Conservation (phyloP, 192 early-diverging fungal species). For the Entomortierella parvispora region DNA sequence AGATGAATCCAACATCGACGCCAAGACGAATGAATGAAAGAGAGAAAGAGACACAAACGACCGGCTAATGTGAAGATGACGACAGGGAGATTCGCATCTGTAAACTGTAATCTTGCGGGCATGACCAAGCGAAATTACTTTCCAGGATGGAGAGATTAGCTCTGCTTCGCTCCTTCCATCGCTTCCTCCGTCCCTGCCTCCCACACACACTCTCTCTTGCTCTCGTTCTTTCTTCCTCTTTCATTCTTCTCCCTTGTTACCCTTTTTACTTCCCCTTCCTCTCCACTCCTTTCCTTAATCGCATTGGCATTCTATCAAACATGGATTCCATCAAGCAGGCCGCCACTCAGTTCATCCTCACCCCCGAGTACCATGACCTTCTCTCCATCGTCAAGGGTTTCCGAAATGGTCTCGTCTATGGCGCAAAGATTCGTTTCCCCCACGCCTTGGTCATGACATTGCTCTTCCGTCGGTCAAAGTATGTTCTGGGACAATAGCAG, state of each 20-base stretch:
- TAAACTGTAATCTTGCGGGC: no score
- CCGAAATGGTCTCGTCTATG: conserved; percentile 96
- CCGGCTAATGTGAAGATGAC: no score
- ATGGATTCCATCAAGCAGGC: conserved; percentile 55
- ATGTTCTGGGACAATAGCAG: conserved; percentile 18
- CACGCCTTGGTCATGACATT: conserved; percentile 97
- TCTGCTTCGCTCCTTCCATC: no score
- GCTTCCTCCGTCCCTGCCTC: not conserved
- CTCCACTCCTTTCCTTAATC: not conserved
- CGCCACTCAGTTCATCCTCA: conserved; percentile 63
- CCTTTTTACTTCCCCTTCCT: not conserved
- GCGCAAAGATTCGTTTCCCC: conserved; percentile 96
- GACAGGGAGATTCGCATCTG: no score
- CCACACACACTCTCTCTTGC: not conserved
- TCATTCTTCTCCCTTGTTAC: conserved; percentile 1
- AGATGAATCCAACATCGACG: no score
- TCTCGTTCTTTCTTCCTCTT: not conserved
- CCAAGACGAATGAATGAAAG: no score
- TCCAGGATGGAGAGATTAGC: no score
- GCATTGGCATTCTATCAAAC: not conserved
- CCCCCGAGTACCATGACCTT: conserved; percentile 83
- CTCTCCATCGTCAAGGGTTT: conserved; percentile 91
- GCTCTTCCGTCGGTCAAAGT: conserved; percentile 90
- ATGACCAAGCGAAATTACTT: no score
- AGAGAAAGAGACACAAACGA: no score